Conservation (phyloP, 2,329 filamentous ascomycete species). For the Apiospora phragmitis region DNA sequence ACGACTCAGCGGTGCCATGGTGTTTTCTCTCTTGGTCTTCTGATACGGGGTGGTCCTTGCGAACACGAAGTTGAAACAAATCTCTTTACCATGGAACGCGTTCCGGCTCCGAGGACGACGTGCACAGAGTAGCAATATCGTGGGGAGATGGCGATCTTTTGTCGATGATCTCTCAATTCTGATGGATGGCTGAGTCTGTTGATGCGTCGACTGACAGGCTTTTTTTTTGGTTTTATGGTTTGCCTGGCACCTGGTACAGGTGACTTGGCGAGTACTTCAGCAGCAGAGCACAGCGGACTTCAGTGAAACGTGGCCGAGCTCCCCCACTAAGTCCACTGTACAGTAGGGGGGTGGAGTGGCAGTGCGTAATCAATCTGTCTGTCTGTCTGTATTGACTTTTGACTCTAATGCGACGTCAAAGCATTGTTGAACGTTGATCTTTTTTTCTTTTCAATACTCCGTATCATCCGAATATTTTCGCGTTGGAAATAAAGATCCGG, state of each 20-base stretch:
- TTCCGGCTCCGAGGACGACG: background rate
- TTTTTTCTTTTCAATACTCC: background rate
- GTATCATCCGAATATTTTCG: background rate
- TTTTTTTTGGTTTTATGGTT: background rate
- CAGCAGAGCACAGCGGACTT: background rate
- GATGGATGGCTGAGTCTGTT: background rate
- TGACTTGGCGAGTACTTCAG: background rate
- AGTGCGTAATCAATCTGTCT: background rate
- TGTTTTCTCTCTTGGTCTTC: background rate
- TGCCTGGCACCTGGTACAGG: background rate
- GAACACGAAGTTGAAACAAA: background rate
- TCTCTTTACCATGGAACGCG: background rate
- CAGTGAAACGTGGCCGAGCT: background rate
- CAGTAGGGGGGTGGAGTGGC: background rate
- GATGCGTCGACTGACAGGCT: background rate
- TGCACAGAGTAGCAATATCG: background rate
- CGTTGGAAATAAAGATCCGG: background rate
- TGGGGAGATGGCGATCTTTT: background rate
- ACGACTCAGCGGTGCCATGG: background rate
- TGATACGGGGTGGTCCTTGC: background rate
- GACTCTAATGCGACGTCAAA: background rate
- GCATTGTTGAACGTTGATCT: background rate
- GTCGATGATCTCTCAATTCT: background rate
- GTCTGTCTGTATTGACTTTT: constrained; percentile 2
- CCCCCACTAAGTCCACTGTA: background rate